A percentile compares a stretch with the other conserved stretches of the same genome.
Evolutionary conservation across 306 rosid species (phyloP).

Genomic region (Citrullus colocynthis): DNA sequence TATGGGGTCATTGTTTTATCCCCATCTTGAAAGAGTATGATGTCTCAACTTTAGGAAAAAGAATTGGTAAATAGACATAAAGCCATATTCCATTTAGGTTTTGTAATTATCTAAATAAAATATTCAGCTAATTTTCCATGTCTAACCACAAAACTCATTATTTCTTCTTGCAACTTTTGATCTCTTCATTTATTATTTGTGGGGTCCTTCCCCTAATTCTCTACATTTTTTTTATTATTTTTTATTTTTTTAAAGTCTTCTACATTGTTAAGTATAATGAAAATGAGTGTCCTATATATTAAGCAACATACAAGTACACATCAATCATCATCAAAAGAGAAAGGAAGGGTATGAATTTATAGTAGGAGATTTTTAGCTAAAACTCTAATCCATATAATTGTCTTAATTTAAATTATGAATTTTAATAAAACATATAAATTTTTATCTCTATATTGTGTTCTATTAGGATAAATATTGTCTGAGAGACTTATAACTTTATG

Average conservation of each 20-base stretch:
- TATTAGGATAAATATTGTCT: too few relatives aligned
- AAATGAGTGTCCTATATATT: neutral
- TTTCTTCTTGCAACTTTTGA: neutral
- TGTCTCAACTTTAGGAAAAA: neutral
- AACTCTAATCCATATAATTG: too few relatives aligned
- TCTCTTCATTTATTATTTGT: neutral
- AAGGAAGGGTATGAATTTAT: too few relatives aligned
- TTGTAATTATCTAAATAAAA: neutral
- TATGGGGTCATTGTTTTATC: too few relatives aligned
- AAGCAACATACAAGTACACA: too few relatives aligned
- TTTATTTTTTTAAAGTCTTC: neutral
- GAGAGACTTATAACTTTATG: too few relatives aligned
- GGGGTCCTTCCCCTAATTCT: neutral
- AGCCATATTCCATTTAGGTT: neutral
- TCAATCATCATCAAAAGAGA: too few relatives aligned
- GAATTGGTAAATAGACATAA: neutral
- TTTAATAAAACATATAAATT: too few relatives aligned
- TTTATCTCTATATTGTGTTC: too few relatives aligned
- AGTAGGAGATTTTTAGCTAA: too few relatives aligned
- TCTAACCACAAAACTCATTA: neutral
- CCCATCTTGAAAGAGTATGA: neutral
- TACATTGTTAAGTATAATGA: neutral
- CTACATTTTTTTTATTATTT: neutral
- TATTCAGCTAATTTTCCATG: neutral
- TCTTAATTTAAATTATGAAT: too few relatives aligned